Conservation (phyloP, 139 green algal species). For the Tetraselmis striata region DNA sequence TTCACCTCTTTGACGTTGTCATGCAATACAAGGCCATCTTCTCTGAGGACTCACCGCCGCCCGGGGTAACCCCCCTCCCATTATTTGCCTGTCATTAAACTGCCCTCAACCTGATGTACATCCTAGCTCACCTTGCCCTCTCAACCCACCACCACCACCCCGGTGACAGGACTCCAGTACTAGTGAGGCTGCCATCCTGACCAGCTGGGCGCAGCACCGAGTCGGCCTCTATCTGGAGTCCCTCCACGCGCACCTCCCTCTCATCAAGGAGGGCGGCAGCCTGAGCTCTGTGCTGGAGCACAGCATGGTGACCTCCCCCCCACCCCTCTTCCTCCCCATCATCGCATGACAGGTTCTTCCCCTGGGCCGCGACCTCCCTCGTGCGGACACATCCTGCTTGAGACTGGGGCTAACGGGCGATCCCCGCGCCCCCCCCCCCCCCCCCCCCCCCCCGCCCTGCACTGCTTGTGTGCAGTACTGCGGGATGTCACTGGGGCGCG, state of each 20-base stretch:
- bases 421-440: too few species aligned
- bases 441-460: too few species aligned
- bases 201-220: conserved; percentile 74
- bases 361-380: too few species aligned
- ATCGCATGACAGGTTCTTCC: too few species aligned
- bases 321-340: too few species aligned
- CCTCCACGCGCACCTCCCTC: conserved; percentile 51
- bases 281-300: conserved; percentile 88
- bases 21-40: conserved; percentile 99
- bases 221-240: conserved; percentile 51
- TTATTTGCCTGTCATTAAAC: neutral
- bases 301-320: conserved; percentile 52
- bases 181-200: conserved; percentile 53
- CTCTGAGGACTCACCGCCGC: conserved; percentile 50
- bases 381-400: too few species aligned
- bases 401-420: too few species aligned
- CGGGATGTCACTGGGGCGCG: conserved; percentile 77
- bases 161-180: neutral
- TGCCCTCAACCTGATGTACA: neutral
- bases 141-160: too few species aligned
- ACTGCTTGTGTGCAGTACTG: conserved; percentile 71
- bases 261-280: conserved; percentile 56
- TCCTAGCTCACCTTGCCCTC: neutral
- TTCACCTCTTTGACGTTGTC: conserved; percentile 97
- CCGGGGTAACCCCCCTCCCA: neutral